Evolutionary conservation across 2,329 filamentous ascomycete species (phyloP), one percentile per base, ranked within the genome.

Genomic region (Stagonosporopsis chrysanthemi): DNA sequence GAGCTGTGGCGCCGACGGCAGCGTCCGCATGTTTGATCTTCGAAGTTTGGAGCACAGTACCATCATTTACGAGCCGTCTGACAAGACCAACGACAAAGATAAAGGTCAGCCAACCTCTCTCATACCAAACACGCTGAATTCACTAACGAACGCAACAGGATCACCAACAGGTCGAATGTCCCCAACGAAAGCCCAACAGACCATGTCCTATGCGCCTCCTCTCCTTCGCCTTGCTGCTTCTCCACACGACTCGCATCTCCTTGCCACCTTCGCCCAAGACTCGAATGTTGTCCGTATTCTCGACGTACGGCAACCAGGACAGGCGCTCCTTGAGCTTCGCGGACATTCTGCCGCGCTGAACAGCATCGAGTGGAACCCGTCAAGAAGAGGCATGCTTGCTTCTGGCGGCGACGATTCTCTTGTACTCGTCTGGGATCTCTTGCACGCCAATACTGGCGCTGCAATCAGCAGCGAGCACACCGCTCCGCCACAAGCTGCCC

Each of bases 1-100:
- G 29, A 97, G 92, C 76, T 99, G 95, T 75, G 95, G 95, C 48
- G 94, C 96, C 53, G 95, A 99, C 74, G 95, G 95, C 36, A 98
- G 94, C 75, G 95, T 99, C 24, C 88, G 95, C 68, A 99, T 99
- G 95, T 99, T 99, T 78, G 95, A 99, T 77, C 82, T 99, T 60
- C 87, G 95, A 72, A 98, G 94, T 76, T 80, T 99, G 50, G 95
- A 99, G 75, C 95, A 99, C 76, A 97, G 93, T 65, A 99, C 95
- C 47, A 99, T 99, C 75, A 99, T 99, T 63, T 99, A 99, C 75
- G 95, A 99, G 77, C 95, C 95, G 4, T 94, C 91, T 0, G 90
- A 92, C 65, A 97, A 97, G 79, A 88, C 89, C 17, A 80, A 66
- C 24, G 72, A 75, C 43, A 69, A 81, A 26, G 77, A 77, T 39